Percentiles rank a stretch among this genome's conserved stretches.
phyloP scores from a whole-genome alignment of 2,329 filamentous ascomycete genomes.

The Teratosphaeria viscida region DNA sequence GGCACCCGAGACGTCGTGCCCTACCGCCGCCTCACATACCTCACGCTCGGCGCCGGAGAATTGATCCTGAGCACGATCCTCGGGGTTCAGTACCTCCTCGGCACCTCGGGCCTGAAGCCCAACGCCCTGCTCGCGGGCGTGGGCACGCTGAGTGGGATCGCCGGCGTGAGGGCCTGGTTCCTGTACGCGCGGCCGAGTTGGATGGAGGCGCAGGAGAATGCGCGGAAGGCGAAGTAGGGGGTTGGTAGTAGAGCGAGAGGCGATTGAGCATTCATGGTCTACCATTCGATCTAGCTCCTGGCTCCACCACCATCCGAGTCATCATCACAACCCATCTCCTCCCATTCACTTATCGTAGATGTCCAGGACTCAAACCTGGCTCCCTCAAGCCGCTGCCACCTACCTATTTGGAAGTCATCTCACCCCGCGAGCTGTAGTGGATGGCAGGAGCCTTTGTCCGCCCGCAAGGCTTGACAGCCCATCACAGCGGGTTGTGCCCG shows the following conservation, averaged over 20 bases:
- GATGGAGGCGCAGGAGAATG: slow-evolving; percentile 13
- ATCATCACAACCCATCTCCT: no score
- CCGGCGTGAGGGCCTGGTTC: slow-evolving; percentile 11
- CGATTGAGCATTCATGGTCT: no score
- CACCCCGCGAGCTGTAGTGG: no score
- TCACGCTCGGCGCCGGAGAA: slow-evolving; percentile 15
- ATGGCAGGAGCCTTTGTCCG: no score
- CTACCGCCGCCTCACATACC: slow-evolving; percentile 14
- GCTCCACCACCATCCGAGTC: background rate
- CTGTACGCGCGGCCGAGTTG: slow-evolving; percentile 14
- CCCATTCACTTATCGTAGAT: no score
- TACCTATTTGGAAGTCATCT: no score
- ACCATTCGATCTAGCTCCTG: no score
- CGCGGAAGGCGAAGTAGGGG: slow-evolving; percentile 6
- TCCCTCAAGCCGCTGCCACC: no score
- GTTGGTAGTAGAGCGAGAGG: no score
- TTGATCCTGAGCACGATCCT: slow-evolving; percentile 13
- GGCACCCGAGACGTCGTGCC: slow-evolving; percentile 6
- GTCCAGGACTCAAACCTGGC: no score
- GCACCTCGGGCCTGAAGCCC: slow-evolving; percentile 12
- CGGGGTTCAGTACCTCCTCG: slow-evolving; percentile 11
- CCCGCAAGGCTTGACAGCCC: no score
- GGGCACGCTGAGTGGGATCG: slow-evolving; percentile 8
- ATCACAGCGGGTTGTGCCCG: no score
- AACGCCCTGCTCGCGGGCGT: slow-evolving; percentile 5